Evolutionary conservation across 495 filamentous ascomycete genomes (phyloP).

Genomic region (Penicillium samsonianum): DNA sequence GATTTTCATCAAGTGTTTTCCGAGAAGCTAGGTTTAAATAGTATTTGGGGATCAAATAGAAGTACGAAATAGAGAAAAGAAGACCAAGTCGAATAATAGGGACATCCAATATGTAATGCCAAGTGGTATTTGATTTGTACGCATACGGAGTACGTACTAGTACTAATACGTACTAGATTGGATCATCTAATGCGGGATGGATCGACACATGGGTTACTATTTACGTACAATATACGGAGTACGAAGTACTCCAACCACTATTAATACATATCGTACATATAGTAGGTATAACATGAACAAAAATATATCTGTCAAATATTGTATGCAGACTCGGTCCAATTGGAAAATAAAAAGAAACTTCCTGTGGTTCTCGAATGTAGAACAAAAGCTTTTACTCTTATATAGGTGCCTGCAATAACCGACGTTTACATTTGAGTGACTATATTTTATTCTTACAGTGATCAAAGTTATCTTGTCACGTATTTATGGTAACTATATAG

Average conservation of each 20-base stretch:
- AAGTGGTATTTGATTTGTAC: conserved; percentile 1
- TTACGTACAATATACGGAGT: too few relatives aligned
- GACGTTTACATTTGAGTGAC: too few relatives aligned
- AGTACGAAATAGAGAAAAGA: not conserved
- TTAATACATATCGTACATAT: not conserved
- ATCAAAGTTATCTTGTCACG: not conserved
- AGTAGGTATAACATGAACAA: not conserved
- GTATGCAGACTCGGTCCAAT: not conserved
- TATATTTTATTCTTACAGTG: not conserved
- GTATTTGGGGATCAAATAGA: not conserved
- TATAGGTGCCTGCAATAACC: not conserved
- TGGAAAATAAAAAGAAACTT: not conserved
- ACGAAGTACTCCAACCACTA: not conserved
- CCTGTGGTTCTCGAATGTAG: not conserved
- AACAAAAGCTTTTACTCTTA: not conserved
- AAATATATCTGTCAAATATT: too few relatives aligned
- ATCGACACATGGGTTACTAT: not conserved
- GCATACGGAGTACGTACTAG: not conserved
- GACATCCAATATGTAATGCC: not conserved
- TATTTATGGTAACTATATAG: not conserved
- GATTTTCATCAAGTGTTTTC: conserved; percentile 6
- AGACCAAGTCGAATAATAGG: too few relatives aligned
- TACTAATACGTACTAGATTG: not conserved
- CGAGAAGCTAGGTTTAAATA: not conserved
- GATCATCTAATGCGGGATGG: not conserved